phyloP scores from a whole-genome alignment of 148 eudicot species.

The Nyssa sinensis region DNA sequence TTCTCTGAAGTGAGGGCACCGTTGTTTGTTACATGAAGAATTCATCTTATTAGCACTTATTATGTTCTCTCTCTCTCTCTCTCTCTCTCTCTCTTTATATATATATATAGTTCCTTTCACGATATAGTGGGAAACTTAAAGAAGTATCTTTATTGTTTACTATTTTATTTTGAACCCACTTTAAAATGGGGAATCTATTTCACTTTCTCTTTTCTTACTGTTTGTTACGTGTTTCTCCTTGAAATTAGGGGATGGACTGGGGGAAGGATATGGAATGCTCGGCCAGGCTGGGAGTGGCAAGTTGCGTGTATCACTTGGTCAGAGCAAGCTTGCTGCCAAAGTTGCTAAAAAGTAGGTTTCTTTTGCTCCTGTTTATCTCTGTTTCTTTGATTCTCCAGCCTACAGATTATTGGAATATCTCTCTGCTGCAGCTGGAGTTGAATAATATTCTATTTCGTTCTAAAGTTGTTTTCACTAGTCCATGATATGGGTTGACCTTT shows the following conservation, averaged over 20 bases:
- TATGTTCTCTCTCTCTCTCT: too few relatives aligned
- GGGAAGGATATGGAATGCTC: constrained; percentile 99
- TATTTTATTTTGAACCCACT: not conserved
- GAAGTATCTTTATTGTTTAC: too few relatives aligned
- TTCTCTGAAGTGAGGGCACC: not conserved
- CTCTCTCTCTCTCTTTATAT: too few relatives aligned
- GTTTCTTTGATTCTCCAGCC: not conserved
- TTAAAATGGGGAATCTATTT: not conserved
- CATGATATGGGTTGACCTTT: not conserved
- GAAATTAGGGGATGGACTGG: constrained; percentile 84
- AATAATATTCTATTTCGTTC: not conserved
- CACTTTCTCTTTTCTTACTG: not conserved
- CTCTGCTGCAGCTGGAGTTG: not conserved
- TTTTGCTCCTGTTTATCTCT: constrained; percentile 3
- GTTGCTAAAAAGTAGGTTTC: constrained; percentile 79
- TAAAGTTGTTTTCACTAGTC: not conserved
- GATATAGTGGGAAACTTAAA: too few relatives aligned
- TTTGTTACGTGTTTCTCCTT: constrained; percentile 11
- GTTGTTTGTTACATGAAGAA: too few relatives aligned
- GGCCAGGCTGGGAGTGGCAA: constrained; percentile 98
- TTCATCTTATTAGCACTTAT: too few relatives aligned
- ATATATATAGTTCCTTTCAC: too few relatives aligned
- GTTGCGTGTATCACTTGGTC: constrained; percentile 83
- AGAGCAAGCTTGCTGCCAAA: constrained; percentile 87
- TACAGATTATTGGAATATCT: not conserved